Evolutionary conservation across 2,329 filamentous ascomycete species (phyloP).

Genomic region (Beauveria australis): DNA sequence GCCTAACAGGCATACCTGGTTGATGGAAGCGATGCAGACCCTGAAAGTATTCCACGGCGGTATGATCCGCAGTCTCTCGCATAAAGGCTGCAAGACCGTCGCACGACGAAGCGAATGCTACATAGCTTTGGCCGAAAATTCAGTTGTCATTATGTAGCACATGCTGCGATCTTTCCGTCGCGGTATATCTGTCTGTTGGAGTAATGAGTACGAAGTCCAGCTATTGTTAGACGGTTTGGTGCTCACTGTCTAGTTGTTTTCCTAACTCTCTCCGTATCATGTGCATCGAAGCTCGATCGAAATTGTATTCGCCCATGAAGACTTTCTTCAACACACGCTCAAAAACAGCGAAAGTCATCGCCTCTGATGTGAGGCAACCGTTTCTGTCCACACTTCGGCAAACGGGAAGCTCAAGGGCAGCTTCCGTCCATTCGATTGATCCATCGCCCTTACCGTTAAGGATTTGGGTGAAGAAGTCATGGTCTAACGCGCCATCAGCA

Average conservation of each 20-base stretch:
- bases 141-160: not conserved
- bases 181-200: not conserved
- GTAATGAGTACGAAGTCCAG: not conserved
- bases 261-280: conserved; percentile 2
- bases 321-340: not conserved
- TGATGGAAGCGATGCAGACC: conserved; percentile 1
- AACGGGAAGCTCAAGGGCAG: not conserved
- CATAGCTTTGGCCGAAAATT: conserved; percentile 7
- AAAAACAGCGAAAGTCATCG: not conserved
- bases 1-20: not conserved
- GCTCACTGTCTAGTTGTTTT: conserved; percentile 2
- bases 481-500: conserved; percentile 4
- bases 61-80: not conserved
- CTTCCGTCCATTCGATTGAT: not conserved
- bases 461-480: not conserved
- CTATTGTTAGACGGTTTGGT: not conserved
- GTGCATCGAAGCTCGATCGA: not conserved
- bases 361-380: not conserved
- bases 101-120: not conserved
- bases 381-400: not conserved
- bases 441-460: conserved; percentile 1
- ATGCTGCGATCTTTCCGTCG: not conserved
- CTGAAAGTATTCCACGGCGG: conserved; percentile 1
- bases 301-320: not conserved
- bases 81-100: conserved; percentile 1